Base-by-base conservation (phyloP, 2,329 filamentous ascomycete species). In the Capronia epimyces region DNA sequence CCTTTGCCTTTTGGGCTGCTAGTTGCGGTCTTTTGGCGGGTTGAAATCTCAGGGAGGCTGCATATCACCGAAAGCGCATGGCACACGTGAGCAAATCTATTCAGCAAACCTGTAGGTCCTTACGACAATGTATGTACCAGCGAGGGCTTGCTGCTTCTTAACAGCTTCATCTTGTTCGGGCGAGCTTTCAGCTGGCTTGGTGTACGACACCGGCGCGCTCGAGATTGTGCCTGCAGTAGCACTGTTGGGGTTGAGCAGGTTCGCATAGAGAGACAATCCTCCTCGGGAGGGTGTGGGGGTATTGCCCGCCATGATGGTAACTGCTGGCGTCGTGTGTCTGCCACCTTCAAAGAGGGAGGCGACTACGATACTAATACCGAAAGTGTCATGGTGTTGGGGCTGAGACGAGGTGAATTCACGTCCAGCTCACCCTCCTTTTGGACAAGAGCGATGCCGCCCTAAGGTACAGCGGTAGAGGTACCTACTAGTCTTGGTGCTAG, bases 21-120 rank as follows among this genome's bases (percentile, higher is more conserved):
- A 84, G 61, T 63, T 89, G 82, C 20, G 87, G 87, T 55, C 87
- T 81, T 63, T 87, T 87, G 59, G 89, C 89, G 45, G 89, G 89
- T 67, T 94, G 88, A 72, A 95, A 95, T 67, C 86, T 85, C 57
- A 94, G 76, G 63, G 86, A 81, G 67, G 79, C 75, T 79, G 69
- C 60, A 63, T 41, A 61, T 59, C 56, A 63, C 52, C 60, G n/a
- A 60, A 53, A 40, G 45, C 49, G 43, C 57, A 56, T 59, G 45
- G 46, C 50, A 55, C 68, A 69, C 67, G 73, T 79, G 71, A 81
- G 77, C 68, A 70, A 66, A 67, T 65, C 58, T 44, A 57, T 57
- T 59, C 65, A 60, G 62, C 65, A 56, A 64, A 59, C 57, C 57
- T 56, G 56, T 47, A 60, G 60, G 49, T 58, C 52, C 60, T 62